Evolutionary conservation across 345 rosid genomes (phyloP), one percentile per base, ranked within the genome.

Genomic region (Gossypium herbaceum): DNA sequence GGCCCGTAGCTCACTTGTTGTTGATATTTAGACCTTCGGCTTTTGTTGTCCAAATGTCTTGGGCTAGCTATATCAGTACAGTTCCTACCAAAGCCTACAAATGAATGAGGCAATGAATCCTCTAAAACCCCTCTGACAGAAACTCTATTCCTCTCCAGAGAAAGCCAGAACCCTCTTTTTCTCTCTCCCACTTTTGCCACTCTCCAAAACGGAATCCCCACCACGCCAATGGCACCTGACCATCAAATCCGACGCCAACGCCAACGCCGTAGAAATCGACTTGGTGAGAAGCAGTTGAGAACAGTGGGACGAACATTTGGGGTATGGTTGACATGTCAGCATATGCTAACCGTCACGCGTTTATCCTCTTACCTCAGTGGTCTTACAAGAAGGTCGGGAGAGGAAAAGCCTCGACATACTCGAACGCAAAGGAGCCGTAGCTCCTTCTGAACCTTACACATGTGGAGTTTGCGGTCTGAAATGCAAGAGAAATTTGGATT

Each of bases 271-370:
- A 2, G 95, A 91, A 66, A 87, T 94, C 79, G 95, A 94, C 82
- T 86, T 92, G 94, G 92, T 92, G 3, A 88, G 68, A 75, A 88
- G 85, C 89, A 91, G 75, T 85, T 92, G 58, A 86, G 88, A 19
- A 74, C 73, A 29, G 78, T 91, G 11, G 97, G 95, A 2, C 80
- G 83, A 82, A 81, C 68, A 2, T 88, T 94, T 76, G 98, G 98
- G 81, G 87, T 9, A 83, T 90, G 22, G 82, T 85, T 13, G 98
- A 94, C 75, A 85, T 94, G 72, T 94, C 92, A 0, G 97, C 98
- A 10, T 94, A 90, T 81, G 98, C 98, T 3, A 94, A 94, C 50
- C 91, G 97, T 47, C 97, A 90, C 79, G 97, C 97, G 60, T 94
- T 94, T 77, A 84, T 85, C 73, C 98, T 89, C 76, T 78, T 94